These are phyloP conservation scores for Russula dissimulans DNA, from an alignment of 768 basidiomycete species.

Conservation along the genomic window DNA sequence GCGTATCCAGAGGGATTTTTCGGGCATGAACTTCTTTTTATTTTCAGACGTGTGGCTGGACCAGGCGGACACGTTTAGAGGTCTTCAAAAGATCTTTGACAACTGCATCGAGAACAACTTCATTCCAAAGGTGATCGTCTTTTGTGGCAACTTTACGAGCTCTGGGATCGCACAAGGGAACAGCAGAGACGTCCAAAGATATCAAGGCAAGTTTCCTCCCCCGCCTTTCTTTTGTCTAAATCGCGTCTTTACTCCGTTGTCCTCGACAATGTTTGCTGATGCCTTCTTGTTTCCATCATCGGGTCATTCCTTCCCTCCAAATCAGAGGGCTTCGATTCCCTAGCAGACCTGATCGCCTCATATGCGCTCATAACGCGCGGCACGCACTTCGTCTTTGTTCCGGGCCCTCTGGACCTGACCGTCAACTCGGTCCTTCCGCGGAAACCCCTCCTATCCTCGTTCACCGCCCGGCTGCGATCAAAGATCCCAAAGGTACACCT, in stretches of 20 bases:
- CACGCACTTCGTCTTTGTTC: conserved; percentile 91
- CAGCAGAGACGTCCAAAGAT: conserved; percentile 67
- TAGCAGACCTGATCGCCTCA: conserved; percentile 76
- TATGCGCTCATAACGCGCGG: conserved; percentile 68
- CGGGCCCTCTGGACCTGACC: conserved; percentile 86
- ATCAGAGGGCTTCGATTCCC: conserved; percentile 77
- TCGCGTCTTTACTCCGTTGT: background rate
- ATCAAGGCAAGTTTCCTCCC: conserved; percentile 53
- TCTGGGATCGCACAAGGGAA: conserved; percentile 72
- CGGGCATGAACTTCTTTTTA: conserved; percentile 82
- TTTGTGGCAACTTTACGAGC: conserved; percentile 94
- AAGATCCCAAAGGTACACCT: conserved; percentile 77
- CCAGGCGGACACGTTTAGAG: conserved; percentile 69
- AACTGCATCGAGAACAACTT: conserved; percentile 81
- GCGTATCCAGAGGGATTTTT: conserved; percentile 57
- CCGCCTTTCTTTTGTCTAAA: background rate
- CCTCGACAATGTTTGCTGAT: background rate
- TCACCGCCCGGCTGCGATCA: conserved; percentile 57
- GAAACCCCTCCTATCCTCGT: conserved; percentile 65
- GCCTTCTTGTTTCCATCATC: conserved; percentile 26
- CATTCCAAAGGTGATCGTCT: conserved; percentile 80
- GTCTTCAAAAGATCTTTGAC: conserved; percentile 79
- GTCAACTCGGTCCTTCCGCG: conserved; percentile 76
- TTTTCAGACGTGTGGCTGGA: conserved; percentile 96
- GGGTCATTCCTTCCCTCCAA: background rate